A percentile compares a stretch with the other conserved stretches of the same genome.
phyloP scores from a whole-genome alignment of 1,139 yeast genomes.

The Scheffersomyces lignicola region DNA sequence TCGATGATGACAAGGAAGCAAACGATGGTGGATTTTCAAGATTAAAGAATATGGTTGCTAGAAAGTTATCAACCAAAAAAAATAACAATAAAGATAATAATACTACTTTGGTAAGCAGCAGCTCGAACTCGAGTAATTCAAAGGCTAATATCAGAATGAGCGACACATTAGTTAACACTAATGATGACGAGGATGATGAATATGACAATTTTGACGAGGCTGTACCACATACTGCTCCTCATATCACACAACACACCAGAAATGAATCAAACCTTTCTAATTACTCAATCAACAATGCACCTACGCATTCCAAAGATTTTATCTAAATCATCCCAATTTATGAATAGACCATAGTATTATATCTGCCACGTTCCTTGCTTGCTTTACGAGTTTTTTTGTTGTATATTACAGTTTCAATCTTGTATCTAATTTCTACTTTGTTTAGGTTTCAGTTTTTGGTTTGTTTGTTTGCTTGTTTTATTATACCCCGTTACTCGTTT shows the following conservation, averaged over 20 bases:
- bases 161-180: conserved; percentile 27
- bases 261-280: conserved; percentile 28
- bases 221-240: conserved; percentile 3
- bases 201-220: conserved; percentile 7
- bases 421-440: neutral
- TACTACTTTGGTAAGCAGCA: conserved; percentile 7
- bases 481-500: no score
- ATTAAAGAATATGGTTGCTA: conserved; percentile 10
- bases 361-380: no score
- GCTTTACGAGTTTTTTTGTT: no score
- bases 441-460: no score
- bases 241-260: conserved; percentile 23
- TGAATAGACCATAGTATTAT: no score
- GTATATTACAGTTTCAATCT: no score
- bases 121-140: conserved; percentile 9
- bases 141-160: conserved; percentile 31
- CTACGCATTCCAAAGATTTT: conserved; percentile 32
- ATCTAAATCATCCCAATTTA: conserved; percentile 22
- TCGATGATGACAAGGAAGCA: conserved; percentile 10
- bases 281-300: conserved; percentile 20
- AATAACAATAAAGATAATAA: conserved; percentile 10
- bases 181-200: conserved; percentile 10
- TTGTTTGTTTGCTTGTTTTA: no score
- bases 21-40: conserved; percentile 11
- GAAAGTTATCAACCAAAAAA: conserved; percentile 26